A percentile compares a stretch with the other conserved stretches of the same genome.
These are phyloP conservation scores for Silybum marianum DNA, from an alignment of 129 eudicot genomes.

Conservation along the genomic window DNA sequence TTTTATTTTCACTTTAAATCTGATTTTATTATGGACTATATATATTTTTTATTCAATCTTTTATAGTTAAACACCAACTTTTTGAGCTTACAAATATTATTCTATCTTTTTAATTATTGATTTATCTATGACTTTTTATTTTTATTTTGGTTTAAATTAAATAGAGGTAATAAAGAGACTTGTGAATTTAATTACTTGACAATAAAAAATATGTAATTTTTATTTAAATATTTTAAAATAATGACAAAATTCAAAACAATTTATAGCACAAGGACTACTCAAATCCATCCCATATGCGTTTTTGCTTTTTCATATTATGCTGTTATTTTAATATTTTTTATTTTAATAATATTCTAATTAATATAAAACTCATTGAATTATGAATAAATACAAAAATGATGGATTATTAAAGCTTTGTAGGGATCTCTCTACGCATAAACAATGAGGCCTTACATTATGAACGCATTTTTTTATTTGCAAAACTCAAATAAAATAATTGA, in stretches of 20 bases:
- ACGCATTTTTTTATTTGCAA: constrained; percentile 7
- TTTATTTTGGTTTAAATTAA: not conserved
- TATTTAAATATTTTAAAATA: not conserved
- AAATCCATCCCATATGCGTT: not conserved
- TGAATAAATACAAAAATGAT: constrained; percentile 9
- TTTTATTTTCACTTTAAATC: not conserved
- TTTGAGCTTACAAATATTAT: not conserved
- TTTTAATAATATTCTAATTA: not conserved
- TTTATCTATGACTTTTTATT: not conserved
- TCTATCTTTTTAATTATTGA: not conserved
- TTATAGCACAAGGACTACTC: constrained; percentile 4
- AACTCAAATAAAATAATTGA: not conserved
- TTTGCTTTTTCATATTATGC: not conserved
- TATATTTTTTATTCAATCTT: not conserved
- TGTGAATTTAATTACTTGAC: not conserved
- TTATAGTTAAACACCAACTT: not conserved
- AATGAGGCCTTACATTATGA: constrained; percentile 17
- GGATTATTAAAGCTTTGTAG: constrained; percentile 24
- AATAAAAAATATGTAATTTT: not conserved
- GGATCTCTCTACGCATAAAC: constrained; percentile 17
- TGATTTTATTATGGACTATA: not conserved
- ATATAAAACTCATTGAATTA: not conserved
- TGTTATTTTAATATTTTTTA: not conserved
- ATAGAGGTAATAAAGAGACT: not conserved
- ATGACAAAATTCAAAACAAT: not conserved